Evolutionary conservation across 2,329 filamentous ascomycete species (phyloP).

Genomic region (Aphanoascus verrucosus): DNA sequence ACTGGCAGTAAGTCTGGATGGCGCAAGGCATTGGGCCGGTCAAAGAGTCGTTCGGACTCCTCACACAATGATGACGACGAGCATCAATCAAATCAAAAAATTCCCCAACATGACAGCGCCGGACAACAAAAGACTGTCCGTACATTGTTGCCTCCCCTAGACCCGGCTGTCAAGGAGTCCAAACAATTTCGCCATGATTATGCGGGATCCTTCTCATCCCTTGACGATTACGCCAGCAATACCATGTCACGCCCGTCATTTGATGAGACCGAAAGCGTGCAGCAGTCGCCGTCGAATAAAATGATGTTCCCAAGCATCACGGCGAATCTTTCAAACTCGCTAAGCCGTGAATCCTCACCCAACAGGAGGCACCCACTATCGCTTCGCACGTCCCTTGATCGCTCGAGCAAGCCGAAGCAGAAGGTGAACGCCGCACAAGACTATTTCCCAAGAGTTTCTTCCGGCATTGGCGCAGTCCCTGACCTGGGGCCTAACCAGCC

Average conservation of each 20-base stretch:
- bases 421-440: not conserved
- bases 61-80: conserved; percentile 38
- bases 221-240: not conserved
- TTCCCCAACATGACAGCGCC: conserved; percentile 2
- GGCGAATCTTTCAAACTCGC: conserved; percentile 52
- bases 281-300: not conserved
- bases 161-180: not conserved
- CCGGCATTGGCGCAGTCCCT: not conserved
- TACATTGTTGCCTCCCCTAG: conserved; percentile 4
- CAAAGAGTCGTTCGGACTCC: conserved; percentile 44
- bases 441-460: not conserved
- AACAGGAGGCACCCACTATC: conserved; percentile 16
- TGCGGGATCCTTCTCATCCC: conserved; percentile 9
- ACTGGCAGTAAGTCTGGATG: conserved; percentile 44
- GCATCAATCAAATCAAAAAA: conserved; percentile 10
- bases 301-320: conserved; percentile 46
- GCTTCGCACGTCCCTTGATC: conserved; percentile 8
- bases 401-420: not conserved
- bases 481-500: not conserved
- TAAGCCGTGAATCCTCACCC: conserved; percentile 55
- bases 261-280: not conserved
- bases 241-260: not conserved
- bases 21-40: conserved; percentile 43
- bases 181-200: conserved; percentile 2
- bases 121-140: not conserved